Conservation (phyloP, 2,329 filamentous ascomycete genomes). For the Pestalotiopsis sp. region DNA sequence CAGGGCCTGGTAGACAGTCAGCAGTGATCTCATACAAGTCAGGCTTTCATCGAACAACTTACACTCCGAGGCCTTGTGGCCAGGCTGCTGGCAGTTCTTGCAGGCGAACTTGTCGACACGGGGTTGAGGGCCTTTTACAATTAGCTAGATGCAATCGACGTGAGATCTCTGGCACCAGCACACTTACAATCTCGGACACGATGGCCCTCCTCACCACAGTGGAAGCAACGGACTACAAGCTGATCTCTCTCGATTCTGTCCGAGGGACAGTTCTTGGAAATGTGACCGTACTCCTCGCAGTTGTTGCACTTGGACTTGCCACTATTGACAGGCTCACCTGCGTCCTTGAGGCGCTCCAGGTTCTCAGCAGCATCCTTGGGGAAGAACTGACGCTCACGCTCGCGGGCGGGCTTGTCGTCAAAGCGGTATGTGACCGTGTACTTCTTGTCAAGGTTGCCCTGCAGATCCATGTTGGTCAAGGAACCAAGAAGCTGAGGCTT, state of each 20-base stretch:
- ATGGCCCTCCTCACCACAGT: conserved; percentile 67
- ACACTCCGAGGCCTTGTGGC: conserved; percentile 56
- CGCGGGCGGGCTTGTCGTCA: conserved; percentile 57
- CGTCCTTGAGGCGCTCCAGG: conserved; percentile 64
- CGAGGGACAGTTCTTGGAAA: conserved; percentile 60
- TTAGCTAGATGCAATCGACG: no score
- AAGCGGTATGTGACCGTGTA: conserved; percentile 68
- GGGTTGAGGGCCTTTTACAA: conserved; percentile 54
- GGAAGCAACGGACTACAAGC: conserved; percentile 61
- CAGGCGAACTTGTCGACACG: conserved; percentile 68
- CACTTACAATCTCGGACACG: conserved; percentile 69
- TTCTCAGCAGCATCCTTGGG: conserved; percentile 63
- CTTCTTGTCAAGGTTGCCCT: conserved; percentile 68
- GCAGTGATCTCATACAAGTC: conserved; percentile 20
- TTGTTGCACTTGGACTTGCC: conserved; percentile 64
- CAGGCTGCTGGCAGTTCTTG: conserved; percentile 66
- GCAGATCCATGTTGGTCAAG: conserved; percentile 73
- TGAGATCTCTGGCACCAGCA: background rate
- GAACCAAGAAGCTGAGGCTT: conserved; percentile 55
- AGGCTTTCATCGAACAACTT: conserved; percentile 28
- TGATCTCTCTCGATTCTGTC: conserved; percentile 55
- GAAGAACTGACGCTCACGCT: conserved; percentile 63
- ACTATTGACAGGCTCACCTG: conserved; percentile 65
- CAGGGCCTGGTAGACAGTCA: conserved; percentile 36
- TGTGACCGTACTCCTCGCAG: conserved; percentile 68